A percentile compares a stretch with the other conserved stretches of the same genome.
These are phyloP conservation scores for Boletus vermiculosoides DNA, from an alignment of 768 basidiomycete genomes.

Conservation along the genomic window DNA sequence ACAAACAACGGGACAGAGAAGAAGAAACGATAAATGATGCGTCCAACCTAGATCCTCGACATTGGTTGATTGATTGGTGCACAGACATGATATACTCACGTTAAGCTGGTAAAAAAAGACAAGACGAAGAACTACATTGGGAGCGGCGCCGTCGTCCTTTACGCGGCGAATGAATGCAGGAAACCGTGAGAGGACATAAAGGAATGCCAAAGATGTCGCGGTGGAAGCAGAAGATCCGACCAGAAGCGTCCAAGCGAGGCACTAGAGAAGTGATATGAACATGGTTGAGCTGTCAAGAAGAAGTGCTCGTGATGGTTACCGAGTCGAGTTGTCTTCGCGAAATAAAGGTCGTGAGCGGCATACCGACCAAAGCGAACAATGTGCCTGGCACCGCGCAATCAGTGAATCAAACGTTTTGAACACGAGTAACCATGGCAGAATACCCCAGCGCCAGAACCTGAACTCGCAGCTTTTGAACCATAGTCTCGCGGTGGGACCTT, in stretches of 20 bases:
- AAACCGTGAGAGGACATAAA: constrained; percentile 70
- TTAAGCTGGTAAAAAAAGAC: constrained; percentile 77
- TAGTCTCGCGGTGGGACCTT: constrained; percentile 63
- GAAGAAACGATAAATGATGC: constrained; percentile 73
- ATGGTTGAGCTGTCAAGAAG: neutral
- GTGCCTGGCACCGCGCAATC: constrained; percentile 48
- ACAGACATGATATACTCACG: constrained; percentile 42
- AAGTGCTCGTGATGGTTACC: constrained; percentile 34
- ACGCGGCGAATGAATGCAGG: constrained; percentile 69
- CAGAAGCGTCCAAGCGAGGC: constrained; percentile 73
- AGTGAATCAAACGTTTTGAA: constrained; percentile 6
- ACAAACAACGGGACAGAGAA: constrained; percentile 69
- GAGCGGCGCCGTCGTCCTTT: constrained; percentile 70
- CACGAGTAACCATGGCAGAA: neutral
- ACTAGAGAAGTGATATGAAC: constrained; percentile 40
- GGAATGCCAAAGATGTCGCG: constrained; percentile 63
- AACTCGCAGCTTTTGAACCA: constrained; percentile 87
- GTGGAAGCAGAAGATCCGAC: constrained; percentile 67
- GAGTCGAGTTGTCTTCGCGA: constrained; percentile 56
- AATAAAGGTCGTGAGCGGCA: constrained; percentile 68
- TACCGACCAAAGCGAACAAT: constrained; percentile 58
- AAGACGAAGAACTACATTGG: constrained; percentile 70
- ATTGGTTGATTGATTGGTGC: neutral
- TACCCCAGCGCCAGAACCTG: constrained; percentile 67
- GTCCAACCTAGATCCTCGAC: constrained; percentile 46